A percentile compares a stretch with the other conserved stretches of the same genome.
Evolutionary conservation across 345 rosid species (phyloP).

Genomic region (Trapa bicornis): DNA sequence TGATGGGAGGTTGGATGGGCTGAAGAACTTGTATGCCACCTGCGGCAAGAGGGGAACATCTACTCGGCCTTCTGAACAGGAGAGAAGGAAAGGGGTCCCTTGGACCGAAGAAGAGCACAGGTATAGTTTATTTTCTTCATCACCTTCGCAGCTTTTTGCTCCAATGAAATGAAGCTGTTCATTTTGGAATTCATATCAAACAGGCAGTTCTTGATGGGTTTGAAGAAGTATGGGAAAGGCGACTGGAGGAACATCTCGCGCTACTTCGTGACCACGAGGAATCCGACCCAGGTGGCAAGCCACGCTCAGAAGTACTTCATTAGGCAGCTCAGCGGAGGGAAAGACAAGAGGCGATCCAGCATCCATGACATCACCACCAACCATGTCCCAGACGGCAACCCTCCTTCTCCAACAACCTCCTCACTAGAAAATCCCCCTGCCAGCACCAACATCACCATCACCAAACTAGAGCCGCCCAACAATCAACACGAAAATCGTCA

Average conservation of each 20-base stretch:
- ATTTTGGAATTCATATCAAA: constrained; percentile 8
- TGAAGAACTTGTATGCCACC: constrained; percentile 33
- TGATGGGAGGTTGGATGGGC: constrained; percentile 19
- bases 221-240: constrained; percentile 92
- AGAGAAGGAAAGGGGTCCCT: constrained; percentile 95
- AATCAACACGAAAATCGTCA: constrained; percentile 21
- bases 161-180: background rate
- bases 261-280: constrained; percentile 67
- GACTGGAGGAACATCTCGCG: constrained; percentile 98
- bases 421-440: background rate
- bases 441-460: constrained; percentile 3
- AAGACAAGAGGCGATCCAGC: constrained; percentile 94
- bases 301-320: constrained; percentile 99
- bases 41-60: constrained; percentile 60
- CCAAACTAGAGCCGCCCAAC: constrained; percentile 14
- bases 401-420: constrained; percentile 21
- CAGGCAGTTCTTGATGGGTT: constrained; percentile 90
- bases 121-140: constrained; percentile 16
- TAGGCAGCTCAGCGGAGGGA: constrained; percentile 81
- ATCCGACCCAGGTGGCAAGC: constrained; percentile 98
- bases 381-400: constrained; percentile 40
- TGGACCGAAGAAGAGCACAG: constrained; percentile 99
- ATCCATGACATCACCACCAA: constrained; percentile 93
- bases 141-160: background rate
- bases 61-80: constrained; percentile 56